Evolutionary conservation across 2,329 filamentous ascomycete genomes (phyloP).

Genomic region (Macrophomina tecta): DNA sequence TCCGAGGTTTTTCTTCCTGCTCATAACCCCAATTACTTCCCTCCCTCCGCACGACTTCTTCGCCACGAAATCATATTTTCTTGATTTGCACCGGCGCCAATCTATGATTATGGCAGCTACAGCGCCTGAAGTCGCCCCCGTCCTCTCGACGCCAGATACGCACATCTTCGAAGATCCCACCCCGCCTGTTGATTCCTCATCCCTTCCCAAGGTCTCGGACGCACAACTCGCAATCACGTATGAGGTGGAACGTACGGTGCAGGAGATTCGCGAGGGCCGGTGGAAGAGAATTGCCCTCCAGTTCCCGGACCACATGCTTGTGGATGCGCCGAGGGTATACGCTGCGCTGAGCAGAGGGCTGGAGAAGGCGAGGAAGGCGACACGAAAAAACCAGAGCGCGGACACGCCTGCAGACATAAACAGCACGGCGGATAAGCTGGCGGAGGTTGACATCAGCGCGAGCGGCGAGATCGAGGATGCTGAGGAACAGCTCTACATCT

Average conservation of each 20-base stretch:
- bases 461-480: constrained; percentile 23
- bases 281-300: constrained; percentile 87
- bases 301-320: constrained; percentile 91
- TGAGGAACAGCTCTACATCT: constrained; percentile 71
- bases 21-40: neutral
- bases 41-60: neutral
- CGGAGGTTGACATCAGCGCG: constrained; percentile 5
- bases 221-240: constrained; percentile 79
- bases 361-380: constrained; percentile 3
- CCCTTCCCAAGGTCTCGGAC: constrained; percentile 56
- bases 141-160: constrained; percentile 68
- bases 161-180: constrained; percentile 64
- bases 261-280: constrained; percentile 72
- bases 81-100: too few species aligned
- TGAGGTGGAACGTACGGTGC: constrained; percentile 80
- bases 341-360: constrained; percentile 66
- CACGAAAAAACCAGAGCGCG: neutral
- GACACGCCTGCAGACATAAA: constrained; percentile 1
- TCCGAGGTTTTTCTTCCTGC: neutral
- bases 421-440: constrained; percentile 1
- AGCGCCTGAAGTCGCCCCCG: constrained; percentile 51
- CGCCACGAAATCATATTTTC: neutral
- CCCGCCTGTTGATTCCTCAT: constrained; percentile 46
- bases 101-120: constrained; percentile 7
- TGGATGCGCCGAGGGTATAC: constrained; percentile 82